Base-by-base conservation (phyloP, 805 yeast genomes). In the Teunomyces gatunensis region DNA sequence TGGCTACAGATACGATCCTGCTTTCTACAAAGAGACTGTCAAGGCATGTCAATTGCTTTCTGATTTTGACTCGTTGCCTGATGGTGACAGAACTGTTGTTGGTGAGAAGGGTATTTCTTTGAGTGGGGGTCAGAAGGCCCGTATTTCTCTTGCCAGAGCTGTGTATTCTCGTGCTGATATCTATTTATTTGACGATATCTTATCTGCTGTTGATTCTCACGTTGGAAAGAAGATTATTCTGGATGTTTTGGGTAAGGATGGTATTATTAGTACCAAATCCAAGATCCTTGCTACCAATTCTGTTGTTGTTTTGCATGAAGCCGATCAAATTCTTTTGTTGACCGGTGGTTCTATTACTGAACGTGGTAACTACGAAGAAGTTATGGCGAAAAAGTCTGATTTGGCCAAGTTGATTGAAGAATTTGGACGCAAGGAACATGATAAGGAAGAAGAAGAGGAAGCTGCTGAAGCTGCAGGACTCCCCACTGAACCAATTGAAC, bases 51-150 rank as follows among this genome's bases (percentile, higher is more conserved):
- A 69, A 47, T 61, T 71, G 21, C 33, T 57, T 6, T 54, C 69
- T 17, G 76, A 71, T 50, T 60, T 71, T 46, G 58, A 58, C 23
- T 53, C 58, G 4, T 60, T 71, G 42, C 72, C 75, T 2, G 75
- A 71, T 53, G 74, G 71, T 18, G 75, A 71, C 54, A 57, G 53
- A 41, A 71, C 75, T n/a, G 59, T 65, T 42, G 75, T 71, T n/a
- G 76, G 76, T 5, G 75, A 71, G 47, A 71, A 71, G 52, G 76
- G 75, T 30, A 68, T 71, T 34, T 67, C 76, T 2, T 55, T 71
- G 21, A 65, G 72, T 45, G 76, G 76, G 4, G 76, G 76, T 25
- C 75, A 71, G 51, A 71, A 71, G 50, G 76, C 76, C 3, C 59
- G 76, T 29, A 57, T 71, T 30, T 62, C 74, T 6, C 57, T 71